Evolutionary conservation across 2,329 filamentous ascomycete genomes (phyloP), one percentile per base, ranked within the genome.

Genomic region (Colletotrichum phormii): DNA sequence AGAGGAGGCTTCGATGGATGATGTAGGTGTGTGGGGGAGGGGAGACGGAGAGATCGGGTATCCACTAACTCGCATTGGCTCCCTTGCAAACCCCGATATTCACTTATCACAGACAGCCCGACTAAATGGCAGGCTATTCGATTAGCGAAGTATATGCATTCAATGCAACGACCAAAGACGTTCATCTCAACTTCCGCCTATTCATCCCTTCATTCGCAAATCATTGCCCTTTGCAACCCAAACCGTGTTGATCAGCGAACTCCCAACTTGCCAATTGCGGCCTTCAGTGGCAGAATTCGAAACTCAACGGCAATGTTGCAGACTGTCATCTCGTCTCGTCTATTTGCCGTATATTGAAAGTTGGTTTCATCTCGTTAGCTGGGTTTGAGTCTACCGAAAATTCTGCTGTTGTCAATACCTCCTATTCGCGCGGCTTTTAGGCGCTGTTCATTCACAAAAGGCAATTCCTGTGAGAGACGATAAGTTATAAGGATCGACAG

Each of bases 401-500:
- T 7, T 42, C 37, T 6, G 37, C 6, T 42, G 2, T 42, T 18
- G 8, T 42, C 13, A 15, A 8, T 18, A 18, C 37, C 26, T 4
- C 3, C 26, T 29, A 5, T 4, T 42, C 3, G 5, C 37, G 15
- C 37, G 37, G 2, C 37, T 42, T 11, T 5, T 42, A 5, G 15
- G 15, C 18, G 5, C 2, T 18, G 13, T 42, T 13, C 35, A 15
- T 13, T 37, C 35, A 37, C 5, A 15, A 37, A 37, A 8, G 15
- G 4, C 5, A 15, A 15, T 37, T 2, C 6, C 37, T 42, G 1
- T 18, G 37, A 42, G 37, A 42, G 37, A 42, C 37, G 37, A 42
- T 42, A 18, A 42, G 37, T 22, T 22, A 8, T 42, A 73, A 73
- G 18, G 67, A 73, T 65, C 53, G 71, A 73, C 67, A 61, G 13